phyloP scores from a whole-genome alignment of 331 rosid species.

The Erythrophleum ivorense region DNA sequence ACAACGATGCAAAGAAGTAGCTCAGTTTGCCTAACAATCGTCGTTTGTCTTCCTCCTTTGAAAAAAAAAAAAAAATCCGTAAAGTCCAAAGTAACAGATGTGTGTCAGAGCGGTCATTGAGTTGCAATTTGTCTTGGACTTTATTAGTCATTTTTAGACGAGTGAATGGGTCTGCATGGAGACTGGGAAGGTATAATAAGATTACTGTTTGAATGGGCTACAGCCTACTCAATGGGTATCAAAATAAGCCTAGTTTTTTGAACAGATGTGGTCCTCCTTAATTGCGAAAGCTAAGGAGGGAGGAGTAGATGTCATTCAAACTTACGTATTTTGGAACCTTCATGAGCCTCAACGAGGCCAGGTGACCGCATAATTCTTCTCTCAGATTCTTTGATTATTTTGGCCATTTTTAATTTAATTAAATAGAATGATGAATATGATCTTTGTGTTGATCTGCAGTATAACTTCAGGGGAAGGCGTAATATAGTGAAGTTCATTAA shows the following conservation, averaged over 20 bases:
- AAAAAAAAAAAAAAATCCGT: no score
- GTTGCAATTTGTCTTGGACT: not conserved
- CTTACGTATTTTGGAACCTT: conserved; percentile 94
- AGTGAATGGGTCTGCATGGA: no score
- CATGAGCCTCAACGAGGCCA: conserved; percentile 78
- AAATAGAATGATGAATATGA: not conserved
- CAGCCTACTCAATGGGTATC: no score
- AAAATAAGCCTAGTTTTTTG: no score
- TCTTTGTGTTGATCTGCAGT: conserved; percentile 54
- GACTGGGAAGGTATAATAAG: no score
- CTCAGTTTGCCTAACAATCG: no score
- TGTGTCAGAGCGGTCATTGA: no score
- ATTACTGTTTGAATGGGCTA: no score
- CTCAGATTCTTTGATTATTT: not conserved
- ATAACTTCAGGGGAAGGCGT: conserved; percentile 70
- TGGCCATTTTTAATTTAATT: not conserved
- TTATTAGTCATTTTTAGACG: no score
- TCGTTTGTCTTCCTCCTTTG: no score
- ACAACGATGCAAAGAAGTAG: no score
- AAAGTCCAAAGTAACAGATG: no score
- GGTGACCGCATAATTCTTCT: conserved; percentile 43
- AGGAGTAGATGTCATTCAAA: conserved; percentile 85
- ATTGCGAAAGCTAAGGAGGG: conserved; percentile 84
- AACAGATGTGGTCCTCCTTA: conserved; percentile 88
- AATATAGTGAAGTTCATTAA: conserved; percentile 72